phyloP scores from a whole-genome alignment of 2,329 filamentous ascomycete genomes.

The Sporothrix globosa region DNA sequence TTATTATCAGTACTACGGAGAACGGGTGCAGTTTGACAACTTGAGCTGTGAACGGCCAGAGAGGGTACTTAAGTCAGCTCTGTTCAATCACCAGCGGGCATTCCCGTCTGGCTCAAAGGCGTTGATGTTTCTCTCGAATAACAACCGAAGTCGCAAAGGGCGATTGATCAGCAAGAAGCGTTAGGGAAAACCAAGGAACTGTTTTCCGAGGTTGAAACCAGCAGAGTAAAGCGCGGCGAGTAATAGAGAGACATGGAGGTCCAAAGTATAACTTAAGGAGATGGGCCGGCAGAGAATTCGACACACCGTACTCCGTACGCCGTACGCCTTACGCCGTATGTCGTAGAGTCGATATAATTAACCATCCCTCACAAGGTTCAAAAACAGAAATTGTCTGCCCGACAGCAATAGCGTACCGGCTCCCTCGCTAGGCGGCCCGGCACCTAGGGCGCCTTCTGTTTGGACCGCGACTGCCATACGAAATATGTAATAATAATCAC shows the following conservation, averaged over 20 bases:
- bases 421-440: constrained; percentile 4
- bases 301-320: too few species aligned
- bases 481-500: neutral
- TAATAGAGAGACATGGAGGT: too few species aligned
- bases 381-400: neutral
- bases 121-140: neutral
- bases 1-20: neutral
- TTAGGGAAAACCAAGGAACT: too few species aligned
- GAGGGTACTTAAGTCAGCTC: neutral
- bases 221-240: too few species aligned
- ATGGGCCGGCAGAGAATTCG: too few species aligned
- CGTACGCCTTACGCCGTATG: neutral
- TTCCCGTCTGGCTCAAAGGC: neutral
- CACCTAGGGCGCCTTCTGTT: neutral
- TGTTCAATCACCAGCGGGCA: neutral
- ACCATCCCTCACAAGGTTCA: neutral
- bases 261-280: too few species aligned
- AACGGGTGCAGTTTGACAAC: neutral
- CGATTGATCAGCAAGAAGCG: neutral
- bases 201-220: too few species aligned
- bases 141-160: neutral
- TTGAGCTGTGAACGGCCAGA: neutral
- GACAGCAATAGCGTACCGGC: too few species aligned
- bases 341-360: neutral
- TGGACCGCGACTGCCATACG: neutral